A percentile compares a stretch with the other conserved stretches of the same genome.
phyloP scores from a whole-genome alignment of 306 rosid species.

The Oemleria cerasiformis region DNA sequence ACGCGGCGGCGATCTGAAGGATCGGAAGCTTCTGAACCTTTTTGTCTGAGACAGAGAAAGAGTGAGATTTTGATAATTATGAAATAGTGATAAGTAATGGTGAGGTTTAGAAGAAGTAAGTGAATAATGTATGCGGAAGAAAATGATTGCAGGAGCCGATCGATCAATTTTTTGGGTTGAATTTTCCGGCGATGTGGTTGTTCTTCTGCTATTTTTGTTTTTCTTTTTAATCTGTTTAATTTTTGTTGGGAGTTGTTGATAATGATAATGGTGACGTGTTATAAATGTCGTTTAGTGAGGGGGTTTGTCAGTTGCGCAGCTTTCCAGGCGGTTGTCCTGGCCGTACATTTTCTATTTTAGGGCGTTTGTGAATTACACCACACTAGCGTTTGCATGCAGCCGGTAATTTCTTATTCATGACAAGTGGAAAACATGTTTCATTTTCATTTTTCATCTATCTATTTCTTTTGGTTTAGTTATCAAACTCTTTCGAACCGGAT shows the following conservation, averaged over 20 bases:
- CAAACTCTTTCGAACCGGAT: too few species aligned
- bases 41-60: slow-evolving; percentile 18
- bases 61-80: slow-evolving; percentile 7
- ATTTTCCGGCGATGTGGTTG: background rate
- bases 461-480: too few species aligned
- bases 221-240: background rate
- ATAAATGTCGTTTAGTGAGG: background rate
- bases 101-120: background rate
- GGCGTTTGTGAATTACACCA: background rate
- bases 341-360: background rate
- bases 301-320: background rate
- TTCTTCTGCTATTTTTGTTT: background rate
- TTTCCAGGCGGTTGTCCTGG: background rate
- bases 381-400: background rate
- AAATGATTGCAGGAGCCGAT: background rate
- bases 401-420: background rate
- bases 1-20: slow-evolving; percentile 17
- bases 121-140: background rate
- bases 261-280: slow-evolving; percentile 2
- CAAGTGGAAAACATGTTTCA: background rate
- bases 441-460: background rate
- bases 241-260: background rate
- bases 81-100: background rate
- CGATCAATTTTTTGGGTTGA: background rate
- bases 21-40: slow-evolving; percentile 49